Evolutionary conservation across 1,284 basidiomycete species (phyloP).

Genomic region (Rhodotorula sp.): DNA sequence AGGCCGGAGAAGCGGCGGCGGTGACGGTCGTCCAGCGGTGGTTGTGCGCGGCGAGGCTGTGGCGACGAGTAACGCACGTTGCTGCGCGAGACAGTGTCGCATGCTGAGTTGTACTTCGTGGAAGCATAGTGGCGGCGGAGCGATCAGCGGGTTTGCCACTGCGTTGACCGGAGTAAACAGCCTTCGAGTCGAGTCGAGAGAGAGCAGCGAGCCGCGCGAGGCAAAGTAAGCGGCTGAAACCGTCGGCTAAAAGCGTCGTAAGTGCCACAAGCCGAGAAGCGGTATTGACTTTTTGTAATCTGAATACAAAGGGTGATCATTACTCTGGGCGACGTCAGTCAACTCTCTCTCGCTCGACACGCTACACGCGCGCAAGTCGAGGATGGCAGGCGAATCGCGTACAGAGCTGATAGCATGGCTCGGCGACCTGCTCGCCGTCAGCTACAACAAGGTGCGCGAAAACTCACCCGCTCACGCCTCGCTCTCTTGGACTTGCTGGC

Average conservation of each 20-base stretch:
- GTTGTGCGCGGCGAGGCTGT: no score
- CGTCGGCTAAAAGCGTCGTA: no score
- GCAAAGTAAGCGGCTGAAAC: background rate
- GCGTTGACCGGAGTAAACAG: no score
- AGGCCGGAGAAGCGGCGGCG: background rate
- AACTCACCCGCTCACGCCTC: background rate
- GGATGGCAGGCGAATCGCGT: slow-evolving; percentile 51
- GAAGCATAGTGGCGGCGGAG: background rate
- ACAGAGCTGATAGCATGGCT: slow-evolving; percentile 90
- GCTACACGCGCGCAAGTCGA: background rate
- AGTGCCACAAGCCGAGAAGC: no score
- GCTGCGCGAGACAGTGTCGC: background rate
- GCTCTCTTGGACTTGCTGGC: background rate
- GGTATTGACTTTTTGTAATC: no score
- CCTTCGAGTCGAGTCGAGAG: no score
- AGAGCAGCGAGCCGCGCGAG: no score
- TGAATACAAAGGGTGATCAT: no score
- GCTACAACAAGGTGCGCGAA: slow-evolving; percentile 75
- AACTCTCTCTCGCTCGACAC: background rate
- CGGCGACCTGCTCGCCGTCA: slow-evolving; percentile 85
- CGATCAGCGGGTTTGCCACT: no score
- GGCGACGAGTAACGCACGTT: no score
- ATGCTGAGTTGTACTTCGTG: background rate
- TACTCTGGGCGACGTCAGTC: background rate
- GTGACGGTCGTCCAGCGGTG: background rate